A percentile compares a stretch with the other conserved stretches of the same genome.
Evolutionary conservation across 495 filamentous ascomycete genomes (phyloP).

Genomic region (Penicillium longicatenatum): DNA sequence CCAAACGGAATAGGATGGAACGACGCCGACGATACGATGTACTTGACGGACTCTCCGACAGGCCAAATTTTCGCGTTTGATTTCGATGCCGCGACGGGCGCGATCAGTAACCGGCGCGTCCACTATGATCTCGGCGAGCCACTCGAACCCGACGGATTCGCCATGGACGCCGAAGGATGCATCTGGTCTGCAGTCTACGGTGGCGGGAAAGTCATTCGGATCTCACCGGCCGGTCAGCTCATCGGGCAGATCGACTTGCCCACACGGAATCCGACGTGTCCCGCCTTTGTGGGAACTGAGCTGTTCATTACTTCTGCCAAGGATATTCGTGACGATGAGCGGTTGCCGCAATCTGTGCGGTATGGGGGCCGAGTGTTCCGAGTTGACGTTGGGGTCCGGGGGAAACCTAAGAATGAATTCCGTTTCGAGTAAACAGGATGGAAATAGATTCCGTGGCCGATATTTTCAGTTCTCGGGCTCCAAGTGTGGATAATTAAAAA

Average conservation of each 20-base stretch:
- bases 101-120: constrained; percentile 64
- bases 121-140: constrained; percentile 40
- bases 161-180: constrained; percentile 70
- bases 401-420: constrained; percentile 59
- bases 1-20: constrained; percentile 85
- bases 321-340: constrained; percentile 54
- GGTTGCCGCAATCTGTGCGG: constrained; percentile 57
- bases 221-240: constrained; percentile 63
- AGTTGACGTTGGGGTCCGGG: constrained; percentile 67
- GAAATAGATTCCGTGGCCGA: not conserved
- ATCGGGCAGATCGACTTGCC: constrained; percentile 67
- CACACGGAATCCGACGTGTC: constrained; percentile 70
- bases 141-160: constrained; percentile 73
- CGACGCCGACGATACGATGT: constrained; percentile 72
- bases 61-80: constrained; percentile 73
- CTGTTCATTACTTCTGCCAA: constrained; percentile 75
- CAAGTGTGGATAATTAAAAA: not conserved
- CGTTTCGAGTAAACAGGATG: constrained; percentile 17
- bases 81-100: constrained; percentile 64
- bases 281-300: constrained; percentile 71
- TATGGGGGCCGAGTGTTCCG: constrained; percentile 67
- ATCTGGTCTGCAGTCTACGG: constrained; percentile 81
- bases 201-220: constrained; percentile 65
- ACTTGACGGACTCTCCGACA: constrained; percentile 79
- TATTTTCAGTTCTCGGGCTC: not conserved